These are phyloP conservation scores for Debaryomyces prosopidis DNA, from an alignment of 805 yeast species.

Conservation along the genomic window DNA sequence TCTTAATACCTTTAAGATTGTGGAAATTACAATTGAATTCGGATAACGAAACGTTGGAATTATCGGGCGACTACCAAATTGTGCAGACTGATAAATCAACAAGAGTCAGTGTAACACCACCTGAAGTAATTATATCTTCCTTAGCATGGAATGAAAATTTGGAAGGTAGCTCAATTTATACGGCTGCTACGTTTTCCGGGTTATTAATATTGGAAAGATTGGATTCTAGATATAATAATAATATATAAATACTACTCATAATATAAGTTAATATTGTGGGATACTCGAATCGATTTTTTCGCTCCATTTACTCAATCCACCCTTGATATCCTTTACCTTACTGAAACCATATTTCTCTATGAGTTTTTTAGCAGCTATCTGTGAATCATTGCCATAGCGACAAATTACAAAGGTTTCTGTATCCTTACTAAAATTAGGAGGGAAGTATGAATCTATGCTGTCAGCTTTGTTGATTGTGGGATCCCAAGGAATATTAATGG, in stretches of 20 bases:
- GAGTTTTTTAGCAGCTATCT: slow-evolving; percentile 63
- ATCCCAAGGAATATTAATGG: slow-evolving; percentile 66
- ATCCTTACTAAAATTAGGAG: slow-evolving; percentile 17
- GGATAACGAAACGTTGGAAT: slow-evolving; percentile 12
- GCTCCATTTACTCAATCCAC: slow-evolving; percentile 78
- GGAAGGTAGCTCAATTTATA: slow-evolving; percentile 46
- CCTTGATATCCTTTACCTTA: slow-evolving; percentile 65
- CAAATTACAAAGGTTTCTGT: slow-evolving; percentile 63
- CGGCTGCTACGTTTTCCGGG: slow-evolving; percentile 54
- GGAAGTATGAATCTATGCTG: slow-evolving; percentile 19
- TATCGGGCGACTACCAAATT: slow-evolving; percentile 29
- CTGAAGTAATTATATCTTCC: slow-evolving; percentile 49
- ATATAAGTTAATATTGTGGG: slow-evolving; percentile 57
- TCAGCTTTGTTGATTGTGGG: slow-evolving; percentile 36
- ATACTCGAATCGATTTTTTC: slow-evolving; percentile 55
- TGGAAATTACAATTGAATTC: slow-evolving; percentile 25
- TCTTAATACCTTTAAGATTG: slow-evolving; percentile 42
- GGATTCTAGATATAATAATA: slow-evolving; percentile 19
- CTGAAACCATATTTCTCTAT: slow-evolving; percentile 48
- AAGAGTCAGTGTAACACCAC: slow-evolving; percentile 43
- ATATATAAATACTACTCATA: not conserved
- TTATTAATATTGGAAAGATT: slow-evolving; percentile 46
- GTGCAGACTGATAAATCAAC: slow-evolving; percentile 30
- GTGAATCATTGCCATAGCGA: slow-evolving; percentile 90
- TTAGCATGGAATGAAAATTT: slow-evolving; percentile 59